Percentiles rank a stretch among this genome's conserved stretches.
phyloP scores from a whole-genome alignment of 2,329 filamentous ascomycete genomes.

The Trichoderma sp. region DNA sequence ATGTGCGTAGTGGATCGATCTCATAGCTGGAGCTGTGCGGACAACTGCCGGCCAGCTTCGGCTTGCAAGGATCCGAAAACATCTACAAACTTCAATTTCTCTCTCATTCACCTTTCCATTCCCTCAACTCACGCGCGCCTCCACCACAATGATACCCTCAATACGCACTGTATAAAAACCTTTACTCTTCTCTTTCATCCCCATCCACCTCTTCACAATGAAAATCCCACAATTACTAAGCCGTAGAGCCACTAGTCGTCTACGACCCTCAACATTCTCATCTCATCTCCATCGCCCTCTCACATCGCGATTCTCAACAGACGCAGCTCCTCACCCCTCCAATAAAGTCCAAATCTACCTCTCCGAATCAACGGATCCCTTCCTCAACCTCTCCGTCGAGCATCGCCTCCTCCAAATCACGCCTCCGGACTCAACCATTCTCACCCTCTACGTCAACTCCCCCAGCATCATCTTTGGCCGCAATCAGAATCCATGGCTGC shows the following conservation, averaged over 20 bases:
- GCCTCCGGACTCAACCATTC: constrained; percentile 69
- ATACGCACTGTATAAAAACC: not conserved
- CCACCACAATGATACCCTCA: not conserved
- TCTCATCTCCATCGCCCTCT: not conserved
- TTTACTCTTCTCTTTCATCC: no score
- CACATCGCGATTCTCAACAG: constrained; percentile 36
- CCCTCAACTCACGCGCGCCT: not conserved
- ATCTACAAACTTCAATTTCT: not conserved
- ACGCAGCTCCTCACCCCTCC: constrained; percentile 44
- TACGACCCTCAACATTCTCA: not conserved
- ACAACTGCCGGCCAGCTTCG: not conserved
- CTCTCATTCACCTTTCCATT: not conserved
- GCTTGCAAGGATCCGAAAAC: not conserved
- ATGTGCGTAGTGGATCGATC: not conserved
- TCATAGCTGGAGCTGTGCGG: not conserved
- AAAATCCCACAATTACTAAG: not conserved
- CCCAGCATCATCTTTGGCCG: constrained; percentile 89
- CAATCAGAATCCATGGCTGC: constrained; percentile 97
- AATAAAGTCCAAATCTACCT: constrained; percentile 67
- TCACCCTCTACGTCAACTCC: constrained; percentile 86
- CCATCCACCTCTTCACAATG: not conserved
- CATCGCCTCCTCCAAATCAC: constrained; percentile 81
- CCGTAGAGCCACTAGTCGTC: not conserved
- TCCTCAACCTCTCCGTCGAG: constrained; percentile 91
- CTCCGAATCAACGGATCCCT: constrained; percentile 71